Percentiles rank a stretch among this genome's conserved stretches.
phyloP scores from a whole-genome alignment of 768 basidiomycete genomes.

The Mycena alexandri region DNA sequence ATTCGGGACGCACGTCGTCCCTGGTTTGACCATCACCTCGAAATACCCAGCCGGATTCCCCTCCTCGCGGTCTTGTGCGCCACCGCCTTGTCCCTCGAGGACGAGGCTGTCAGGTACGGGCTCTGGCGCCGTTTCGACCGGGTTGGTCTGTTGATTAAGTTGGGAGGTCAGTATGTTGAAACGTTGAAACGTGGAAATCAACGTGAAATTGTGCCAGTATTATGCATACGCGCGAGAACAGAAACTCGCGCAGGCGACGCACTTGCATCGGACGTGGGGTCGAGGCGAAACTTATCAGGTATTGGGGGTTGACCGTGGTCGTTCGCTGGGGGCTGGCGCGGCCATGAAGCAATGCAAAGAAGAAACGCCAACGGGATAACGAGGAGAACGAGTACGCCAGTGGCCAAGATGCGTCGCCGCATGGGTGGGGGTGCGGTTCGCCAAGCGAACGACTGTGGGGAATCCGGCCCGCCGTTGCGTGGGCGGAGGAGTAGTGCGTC shows the following conservation, averaged over 20 bases:
- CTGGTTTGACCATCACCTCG: not conserved
- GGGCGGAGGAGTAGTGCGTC: no score
- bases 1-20: constrained; percentile 3
- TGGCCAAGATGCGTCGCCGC: no score
- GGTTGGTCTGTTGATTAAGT: constrained; percentile 8
- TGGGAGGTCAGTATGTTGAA: no score
- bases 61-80: not conserved
- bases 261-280: constrained; percentile 43
- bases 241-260: constrained; percentile 53
- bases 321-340: no score
- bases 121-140: constrained; percentile 44
- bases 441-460: no score
- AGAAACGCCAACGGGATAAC: no score
- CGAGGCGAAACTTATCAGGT: constrained; percentile 32
- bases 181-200: constrained; percentile 3
- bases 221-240: constrained; percentile 40
- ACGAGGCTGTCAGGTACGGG: constrained; percentile 54
- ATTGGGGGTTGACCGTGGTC: no score
- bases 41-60: constrained; percentile 1
- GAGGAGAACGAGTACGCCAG: no score
- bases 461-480: no score
- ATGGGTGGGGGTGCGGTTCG: no score
- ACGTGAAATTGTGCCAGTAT: no score
- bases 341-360: no score
- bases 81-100: constrained; percentile 21